Base-by-base conservation (phyloP, 2,329 filamentous ascomycete species). In the Daldinia sp. region DNA sequence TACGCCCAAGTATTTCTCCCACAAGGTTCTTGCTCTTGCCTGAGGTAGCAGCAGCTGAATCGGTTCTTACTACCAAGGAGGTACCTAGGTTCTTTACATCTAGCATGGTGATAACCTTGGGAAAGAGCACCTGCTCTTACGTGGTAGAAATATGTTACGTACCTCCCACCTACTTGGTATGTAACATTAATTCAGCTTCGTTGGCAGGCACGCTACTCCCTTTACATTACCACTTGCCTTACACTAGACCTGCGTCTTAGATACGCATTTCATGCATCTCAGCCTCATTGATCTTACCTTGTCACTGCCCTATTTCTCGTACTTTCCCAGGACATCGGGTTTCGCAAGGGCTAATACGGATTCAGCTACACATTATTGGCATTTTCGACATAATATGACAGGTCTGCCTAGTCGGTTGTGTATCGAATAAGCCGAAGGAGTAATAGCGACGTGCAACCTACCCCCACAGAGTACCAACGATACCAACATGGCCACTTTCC, bases 241-340 rank as follows among this genome's bases (percentile, higher is more conserved):
- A 48, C 45, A 8, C 45, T 19, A 48, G 45, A 23, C 37, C 37
- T 56, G 19, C 23, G 21, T 32, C 15, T 56, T 58, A 48, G 45
- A 23, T 32, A 30, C 53, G 19, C 23, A 27, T 32, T 13, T 56
- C 56, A 63, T 52, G 45, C 54, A 60, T 29, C 65, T 65, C 62
- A 61, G 59, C 63, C 63, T 68, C 65, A 59, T 19, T 35, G n/a
- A 25, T 30, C 37, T 27, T 32, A 25, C 32, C 13, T 21, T 4
- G 11, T 56, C 58, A 64, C 61, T 58, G 61, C 57, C 59, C 53
- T 35, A 30, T 49, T 54, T 58, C 53, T 37, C 39, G 52, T 55
- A 34, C 47, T 27, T 64, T 64, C 35, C 56, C 27, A 62, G 45
- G 50, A 61, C 30, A 30, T 48, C 48, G 35, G 48, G 13, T 48